Conservation (phyloP, 768 basidiomycete genomes). For the Galerina marginata region DNA sequence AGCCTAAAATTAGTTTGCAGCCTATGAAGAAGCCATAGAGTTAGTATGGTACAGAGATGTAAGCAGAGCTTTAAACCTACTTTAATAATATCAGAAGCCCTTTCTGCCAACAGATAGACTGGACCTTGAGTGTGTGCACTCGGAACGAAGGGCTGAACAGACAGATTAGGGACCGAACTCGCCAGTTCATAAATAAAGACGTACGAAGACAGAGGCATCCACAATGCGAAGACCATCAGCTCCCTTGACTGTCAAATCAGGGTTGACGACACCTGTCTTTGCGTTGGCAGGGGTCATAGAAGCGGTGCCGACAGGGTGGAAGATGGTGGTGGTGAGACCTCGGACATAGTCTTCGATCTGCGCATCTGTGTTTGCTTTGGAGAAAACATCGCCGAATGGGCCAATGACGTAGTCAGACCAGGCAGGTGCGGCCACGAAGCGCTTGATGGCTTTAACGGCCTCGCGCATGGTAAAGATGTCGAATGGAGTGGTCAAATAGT, state of each 20-base stretch:
- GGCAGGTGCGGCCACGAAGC: slow-evolving; percentile 10
- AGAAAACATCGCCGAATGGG: slow-evolving; percentile 21
- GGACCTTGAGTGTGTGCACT: slow-evolving; percentile 41
- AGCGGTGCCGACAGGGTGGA: slow-evolving; percentile 40
- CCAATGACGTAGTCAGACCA: slow-evolving; percentile 33
- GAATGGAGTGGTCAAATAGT: slow-evolving; percentile 37
- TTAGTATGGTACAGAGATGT: not conserved
- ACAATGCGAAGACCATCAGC: slow-evolving; percentile 44
- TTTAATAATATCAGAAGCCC: slow-evolving; percentile 34
- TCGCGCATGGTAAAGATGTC: slow-evolving; percentile 8
- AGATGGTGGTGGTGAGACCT: slow-evolving; percentile 23
- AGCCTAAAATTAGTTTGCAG: too few relatives aligned
- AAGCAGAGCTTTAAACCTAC: not conserved
- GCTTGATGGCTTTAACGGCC: slow-evolving; percentile 16
- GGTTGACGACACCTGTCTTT: slow-evolving; percentile 40
- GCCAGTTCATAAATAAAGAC: slow-evolving; percentile 7
- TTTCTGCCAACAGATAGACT: slow-evolving; percentile 40
- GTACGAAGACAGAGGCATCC: slow-evolving; percentile 43
- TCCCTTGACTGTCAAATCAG: slow-evolving; percentile 42
- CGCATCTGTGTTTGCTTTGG: slow-evolving; percentile 23
- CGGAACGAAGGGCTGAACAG: slow-evolving; percentile 31
- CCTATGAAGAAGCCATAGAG: too few relatives aligned
- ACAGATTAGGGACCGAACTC: not conserved
- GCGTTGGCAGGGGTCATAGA: slow-evolving; percentile 35
- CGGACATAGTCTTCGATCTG: slow-evolving; percentile 32